A percentile compares a stretch with the other conserved stretches of the same genome.
Evolutionary conservation across 2,329 filamentous ascomycete genomes (phyloP).

Genomic region (Magnaporthiopsis rhizophila): DNA sequence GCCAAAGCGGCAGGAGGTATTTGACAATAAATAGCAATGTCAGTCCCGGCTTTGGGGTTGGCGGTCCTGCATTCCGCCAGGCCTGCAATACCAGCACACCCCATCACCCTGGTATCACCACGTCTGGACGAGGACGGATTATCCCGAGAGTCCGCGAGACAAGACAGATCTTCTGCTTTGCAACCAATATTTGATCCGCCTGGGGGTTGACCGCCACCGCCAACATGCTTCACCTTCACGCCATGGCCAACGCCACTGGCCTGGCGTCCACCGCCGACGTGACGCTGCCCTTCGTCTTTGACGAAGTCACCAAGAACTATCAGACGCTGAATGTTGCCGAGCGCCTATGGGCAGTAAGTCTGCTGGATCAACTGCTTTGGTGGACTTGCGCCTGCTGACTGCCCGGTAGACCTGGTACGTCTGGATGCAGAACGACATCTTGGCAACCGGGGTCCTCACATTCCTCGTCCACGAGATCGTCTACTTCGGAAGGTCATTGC

Average conservation of each 20-base stretch:
- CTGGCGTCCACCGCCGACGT: conserved; percentile 2
- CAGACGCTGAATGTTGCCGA: conserved; percentile 80
- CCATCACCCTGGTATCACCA: background rate
- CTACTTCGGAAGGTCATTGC: conserved; percentile 87
- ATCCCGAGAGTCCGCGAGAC: background rate
- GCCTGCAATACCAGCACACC: background rate
- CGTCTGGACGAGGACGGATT: background rate
- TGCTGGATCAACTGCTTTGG: background rate
- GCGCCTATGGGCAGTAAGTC: conserved; percentile 72
- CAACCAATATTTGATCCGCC: background rate
- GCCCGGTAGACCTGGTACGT: conserved; percentile 70
- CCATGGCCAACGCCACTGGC: conserved; percentile 6
- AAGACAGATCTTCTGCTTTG: background rate
- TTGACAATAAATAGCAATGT: background rate
- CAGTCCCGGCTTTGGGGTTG: background rate
- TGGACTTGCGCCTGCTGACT: background rate
- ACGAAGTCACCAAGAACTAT: conserved; percentile 64
- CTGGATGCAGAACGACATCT: conserved; percentile 97
- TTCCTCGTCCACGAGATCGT: conserved; percentile 90
- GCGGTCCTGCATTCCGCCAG: background rate
- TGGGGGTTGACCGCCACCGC: too few species aligned
- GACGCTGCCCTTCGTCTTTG: conserved; percentile 37
- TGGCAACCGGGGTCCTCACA: conserved; percentile 95
- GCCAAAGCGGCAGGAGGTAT: background rate
- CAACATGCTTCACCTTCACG: background rate